phyloP scores from a whole-genome alignment of 2,329 filamentous ascomycete genomes.

The Pseudodiploospora longispora region DNA sequence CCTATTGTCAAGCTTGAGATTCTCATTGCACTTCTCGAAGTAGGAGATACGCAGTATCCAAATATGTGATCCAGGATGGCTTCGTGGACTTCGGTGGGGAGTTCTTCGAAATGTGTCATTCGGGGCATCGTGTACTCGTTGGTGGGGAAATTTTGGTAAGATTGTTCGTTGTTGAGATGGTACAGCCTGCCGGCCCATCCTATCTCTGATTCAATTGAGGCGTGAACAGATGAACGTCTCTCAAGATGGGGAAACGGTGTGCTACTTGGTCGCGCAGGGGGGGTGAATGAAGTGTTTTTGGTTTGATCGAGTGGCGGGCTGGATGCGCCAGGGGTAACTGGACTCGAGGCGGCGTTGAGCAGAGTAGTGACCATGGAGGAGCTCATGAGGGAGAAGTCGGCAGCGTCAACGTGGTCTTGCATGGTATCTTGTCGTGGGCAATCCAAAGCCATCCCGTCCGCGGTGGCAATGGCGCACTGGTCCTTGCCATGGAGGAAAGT shows the following conservation, averaged over 20 bases:
- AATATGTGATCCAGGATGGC: conserved; percentile 64
- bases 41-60: conserved; percentile 56
- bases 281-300: conserved; percentile 30
- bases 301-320: conserved; percentile 42
- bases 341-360: conserved; percentile 40
- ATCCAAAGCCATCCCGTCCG: conserved; percentile 4
- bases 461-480: conserved; percentile 1
- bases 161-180: conserved; percentile 8
- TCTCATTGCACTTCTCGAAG: conserved; percentile 46
- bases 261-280: conserved; percentile 44
- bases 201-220: conserved; percentile 16
- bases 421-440: conserved; percentile 4
- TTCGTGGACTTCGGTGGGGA: conserved; percentile 66
- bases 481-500: conserved; percentile 2
- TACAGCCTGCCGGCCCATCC: not conserved
- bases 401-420: conserved; percentile 16
- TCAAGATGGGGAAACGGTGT: conserved; percentile 52
- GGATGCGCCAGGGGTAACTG: conserved; percentile 45
- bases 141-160: not conserved
- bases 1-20: conserved; percentile 46
- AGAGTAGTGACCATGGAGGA: conserved; percentile 28
- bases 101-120: conserved; percentile 34
- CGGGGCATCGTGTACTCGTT: conserved; percentile 13
- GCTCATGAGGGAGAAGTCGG: conserved; percentile 29
- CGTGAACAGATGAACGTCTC: conserved; percentile 28